phyloP scores from a whole-genome alignment of 2,329 filamentous ascomycete genomes.

The Trichoderma breve region DNA sequence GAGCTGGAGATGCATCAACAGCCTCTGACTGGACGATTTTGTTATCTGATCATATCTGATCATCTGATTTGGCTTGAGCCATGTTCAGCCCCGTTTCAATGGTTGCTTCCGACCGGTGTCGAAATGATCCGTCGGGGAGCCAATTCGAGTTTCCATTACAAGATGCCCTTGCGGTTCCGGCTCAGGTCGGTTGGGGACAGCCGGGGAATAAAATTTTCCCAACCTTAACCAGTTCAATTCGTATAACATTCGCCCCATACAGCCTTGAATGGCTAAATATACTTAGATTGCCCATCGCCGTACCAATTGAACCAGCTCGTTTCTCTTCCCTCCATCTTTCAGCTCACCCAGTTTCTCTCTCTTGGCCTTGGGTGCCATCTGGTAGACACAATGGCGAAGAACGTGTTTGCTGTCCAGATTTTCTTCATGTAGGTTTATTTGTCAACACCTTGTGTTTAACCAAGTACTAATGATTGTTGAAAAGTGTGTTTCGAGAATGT shows the following conservation, averaged over 20 bases:
- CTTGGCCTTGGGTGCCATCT: background rate
- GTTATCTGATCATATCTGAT: slow-evolving; percentile 21
- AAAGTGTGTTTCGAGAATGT: slow-evolving; percentile 69
- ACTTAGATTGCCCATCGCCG: slow-evolving; percentile 10
- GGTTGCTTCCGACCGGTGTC: background rate
- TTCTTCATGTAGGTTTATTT: slow-evolving; percentile 65
- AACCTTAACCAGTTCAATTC: background rate
- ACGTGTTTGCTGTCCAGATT: slow-evolving; percentile 70
- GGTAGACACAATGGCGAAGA: slow-evolving; percentile 48
- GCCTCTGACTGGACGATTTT: background rate
- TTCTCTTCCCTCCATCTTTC: background rate
- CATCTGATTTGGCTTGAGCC: slow-evolving; percentile 15
- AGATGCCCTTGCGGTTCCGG: background rate
- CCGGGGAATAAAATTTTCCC: background rate
- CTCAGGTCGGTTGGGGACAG: background rate
- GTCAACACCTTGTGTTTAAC: background rate
- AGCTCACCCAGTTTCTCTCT: background rate
- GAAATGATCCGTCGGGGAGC: slow-evolving; percentile 5
- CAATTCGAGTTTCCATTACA: slow-evolving; percentile 7
- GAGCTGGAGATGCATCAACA: slow-evolving; percentile 14
- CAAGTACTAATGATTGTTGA: background rate
- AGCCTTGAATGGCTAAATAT: background rate
- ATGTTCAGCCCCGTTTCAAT: background rate
- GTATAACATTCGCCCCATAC: background rate
- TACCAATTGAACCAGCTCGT: background rate